Conservation (phyloP, 306 rosid genomes). For the Pyrus bretschneideri region DNA sequence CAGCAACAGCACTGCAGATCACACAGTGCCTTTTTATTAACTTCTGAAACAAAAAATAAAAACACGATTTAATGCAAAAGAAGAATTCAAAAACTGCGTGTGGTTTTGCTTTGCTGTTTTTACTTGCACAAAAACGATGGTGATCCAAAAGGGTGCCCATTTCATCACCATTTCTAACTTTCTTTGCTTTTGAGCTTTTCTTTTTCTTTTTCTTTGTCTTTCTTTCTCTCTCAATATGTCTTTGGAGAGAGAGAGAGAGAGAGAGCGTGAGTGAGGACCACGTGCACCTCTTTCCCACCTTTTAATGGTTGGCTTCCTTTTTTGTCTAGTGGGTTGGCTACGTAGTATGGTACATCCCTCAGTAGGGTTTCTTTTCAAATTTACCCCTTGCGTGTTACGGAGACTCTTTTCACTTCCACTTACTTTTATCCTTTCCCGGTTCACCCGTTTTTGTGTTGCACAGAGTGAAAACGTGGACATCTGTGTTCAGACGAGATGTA, state of each 20-base stretch:
- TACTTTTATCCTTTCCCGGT: not conserved
- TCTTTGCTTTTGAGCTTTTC: not conserved
- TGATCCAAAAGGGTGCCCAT: constrained; percentile 12
- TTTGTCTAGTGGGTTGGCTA: constrained; percentile 19
- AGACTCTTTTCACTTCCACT: not conserved
- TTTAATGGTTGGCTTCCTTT: constrained; percentile 33
- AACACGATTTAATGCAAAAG: not conserved
- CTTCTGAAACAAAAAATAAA: not conserved
- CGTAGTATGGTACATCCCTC: not conserved
- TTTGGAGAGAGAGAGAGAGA: not conserved
- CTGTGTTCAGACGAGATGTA: too few species aligned
- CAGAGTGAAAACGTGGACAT: not conserved
- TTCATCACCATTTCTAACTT: not conserved
- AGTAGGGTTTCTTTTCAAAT: not conserved
- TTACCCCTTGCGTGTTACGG: not conserved
- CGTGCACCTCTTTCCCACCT: constrained; percentile 35
- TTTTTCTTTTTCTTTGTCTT: not conserved
- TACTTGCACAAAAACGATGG: not conserved
- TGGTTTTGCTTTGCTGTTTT: not conserved
- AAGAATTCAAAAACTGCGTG: constrained; percentile 12
- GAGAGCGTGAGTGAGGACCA: constrained; percentile 23
- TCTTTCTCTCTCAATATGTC: not conserved
- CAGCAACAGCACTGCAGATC: not conserved
- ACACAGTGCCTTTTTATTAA: constrained; percentile 23
- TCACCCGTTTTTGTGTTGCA: not conserved